phyloP scores from a whole-genome alignment of 2,329 filamentous ascomycete genomes.

The Fusarium longipes region DNA sequence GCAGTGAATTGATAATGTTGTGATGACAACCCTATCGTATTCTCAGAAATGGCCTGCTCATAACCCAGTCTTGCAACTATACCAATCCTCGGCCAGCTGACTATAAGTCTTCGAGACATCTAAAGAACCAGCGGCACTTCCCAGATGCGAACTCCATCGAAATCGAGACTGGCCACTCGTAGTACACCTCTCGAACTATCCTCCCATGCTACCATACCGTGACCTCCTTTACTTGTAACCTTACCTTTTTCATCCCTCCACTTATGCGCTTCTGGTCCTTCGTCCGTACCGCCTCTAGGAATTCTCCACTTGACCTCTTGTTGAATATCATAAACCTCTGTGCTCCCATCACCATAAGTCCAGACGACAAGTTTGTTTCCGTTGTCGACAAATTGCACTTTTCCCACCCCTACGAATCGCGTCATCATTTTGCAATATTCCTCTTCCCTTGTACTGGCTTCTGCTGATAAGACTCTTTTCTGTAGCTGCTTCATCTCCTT shows the following conservation, averaged over 20 bases:
- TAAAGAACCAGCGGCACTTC: conserved; percentile 13
- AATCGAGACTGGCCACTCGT: conserved; percentile 15
- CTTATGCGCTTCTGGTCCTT: background rate
- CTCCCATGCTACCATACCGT: conserved; percentile 27
- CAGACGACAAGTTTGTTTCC: conserved; percentile 20
- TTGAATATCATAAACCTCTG: conserved; percentile 22
- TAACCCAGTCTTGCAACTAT: too few species aligned
- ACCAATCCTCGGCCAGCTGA: too few species aligned
- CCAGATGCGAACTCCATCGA: conserved; percentile 28
- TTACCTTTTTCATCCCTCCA: conserved; percentile 29
- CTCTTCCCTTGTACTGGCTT: background rate
- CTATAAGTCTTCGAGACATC: too few species aligned
- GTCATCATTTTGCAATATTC: background rate
- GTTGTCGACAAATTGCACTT: conserved; percentile 19
- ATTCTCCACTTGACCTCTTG: conserved; percentile 25
- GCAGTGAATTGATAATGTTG: too few species aligned
- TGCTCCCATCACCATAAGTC: conserved; percentile 16
- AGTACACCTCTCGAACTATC: background rate
- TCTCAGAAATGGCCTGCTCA: too few species aligned
- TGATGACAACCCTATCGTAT: too few species aligned
- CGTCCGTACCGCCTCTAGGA: conserved; percentile 25
- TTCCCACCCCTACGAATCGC: background rate
- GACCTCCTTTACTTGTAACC: conserved; percentile 2
- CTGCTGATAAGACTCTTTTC: conserved; percentile 10
- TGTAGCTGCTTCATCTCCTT: background rate